Evolutionary conservation across 1,139 yeast genomes (phyloP), one percentile per base, ranked within the genome.

Genomic region (Pichia sp.): DNA sequence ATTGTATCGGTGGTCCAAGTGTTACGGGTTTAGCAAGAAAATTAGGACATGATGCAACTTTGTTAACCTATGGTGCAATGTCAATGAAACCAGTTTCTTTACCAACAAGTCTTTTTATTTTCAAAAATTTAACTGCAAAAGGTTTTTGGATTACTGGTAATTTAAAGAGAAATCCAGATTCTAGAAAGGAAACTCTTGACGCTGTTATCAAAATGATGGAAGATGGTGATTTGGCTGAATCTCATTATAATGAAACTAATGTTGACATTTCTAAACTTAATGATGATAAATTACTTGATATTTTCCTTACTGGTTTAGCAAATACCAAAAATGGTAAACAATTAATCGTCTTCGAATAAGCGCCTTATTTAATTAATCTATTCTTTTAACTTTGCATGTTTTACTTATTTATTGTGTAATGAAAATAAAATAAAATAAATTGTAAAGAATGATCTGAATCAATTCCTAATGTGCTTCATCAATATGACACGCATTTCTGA

Each of bases 41-140:
- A 61, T 73, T 92, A 51, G 79, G 76, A 42, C 61, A 67, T 23
- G 73, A 78, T 51, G 87, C 89, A 29, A 80, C 80, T 2, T 73
- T 84, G 52, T 71, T 92, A 72, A 89, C 98, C 1, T 92, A 92
- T 61, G 99, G 99, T 28, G 98, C 96, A 41, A 92, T 92, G 98
- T 87, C 97, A 6, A 81, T 82, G 71, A 92, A 87, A 66, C 98
- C 98, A 3, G 94, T 94, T 26, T 76, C 79, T 20, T 66, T 92
- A 48, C 97, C 97, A 36, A 87, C 97, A 1, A 79, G 96, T 1
- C 68, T 87, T 50, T 86, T 87, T 59, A 90, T 94, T 53, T 92
- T 92, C 71, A 92, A 89, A 64, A 85, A 90, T 59, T 66, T 92
- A 49, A 82, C 86, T 22, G 80, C 90, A 48, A 78, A 81, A 36